Conservation (phyloP, 176 grass and related monocot species). For the Carex pumila region DNA sequence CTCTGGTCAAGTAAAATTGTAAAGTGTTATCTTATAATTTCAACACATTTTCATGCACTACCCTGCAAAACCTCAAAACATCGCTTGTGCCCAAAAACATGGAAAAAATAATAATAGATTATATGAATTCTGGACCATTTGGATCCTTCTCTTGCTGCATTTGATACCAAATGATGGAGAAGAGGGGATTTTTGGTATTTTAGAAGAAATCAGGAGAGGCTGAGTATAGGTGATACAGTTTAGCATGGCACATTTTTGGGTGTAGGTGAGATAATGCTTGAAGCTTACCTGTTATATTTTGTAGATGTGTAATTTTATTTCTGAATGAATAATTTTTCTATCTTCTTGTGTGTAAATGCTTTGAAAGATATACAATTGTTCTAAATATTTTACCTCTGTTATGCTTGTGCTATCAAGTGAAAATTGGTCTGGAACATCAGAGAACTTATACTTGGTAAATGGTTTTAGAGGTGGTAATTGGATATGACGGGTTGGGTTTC, state of each 20-base stretch:
- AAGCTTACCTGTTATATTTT: background rate
- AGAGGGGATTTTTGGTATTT: background rate
- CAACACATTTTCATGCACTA: background rate
- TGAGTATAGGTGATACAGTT: background rate
- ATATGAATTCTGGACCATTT: background rate
- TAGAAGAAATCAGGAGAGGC: background rate
- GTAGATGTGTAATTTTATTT: background rate
- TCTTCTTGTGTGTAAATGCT: background rate
- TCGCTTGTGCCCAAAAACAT: background rate
- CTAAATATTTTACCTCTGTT: background rate
- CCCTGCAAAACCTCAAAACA: background rate
- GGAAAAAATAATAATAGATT: background rate
- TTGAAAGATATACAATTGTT: background rate
- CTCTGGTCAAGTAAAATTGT: slow-evolving; percentile 29
- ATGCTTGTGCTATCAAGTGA: background rate
- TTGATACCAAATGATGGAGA: background rate
- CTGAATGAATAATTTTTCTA: background rate
- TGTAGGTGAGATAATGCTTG: background rate
- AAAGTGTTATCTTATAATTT: background rate
- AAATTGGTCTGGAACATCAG: background rate
- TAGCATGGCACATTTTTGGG: background rate
- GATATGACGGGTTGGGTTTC: background rate
- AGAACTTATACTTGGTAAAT: background rate
- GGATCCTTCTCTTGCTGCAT: background rate
- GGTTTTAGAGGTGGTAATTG: background rate